These are phyloP conservation scores for Colletotrichum siamense DNA, from an alignment of 2,329 filamentous ascomycete species.

Conservation along the genomic window DNA sequence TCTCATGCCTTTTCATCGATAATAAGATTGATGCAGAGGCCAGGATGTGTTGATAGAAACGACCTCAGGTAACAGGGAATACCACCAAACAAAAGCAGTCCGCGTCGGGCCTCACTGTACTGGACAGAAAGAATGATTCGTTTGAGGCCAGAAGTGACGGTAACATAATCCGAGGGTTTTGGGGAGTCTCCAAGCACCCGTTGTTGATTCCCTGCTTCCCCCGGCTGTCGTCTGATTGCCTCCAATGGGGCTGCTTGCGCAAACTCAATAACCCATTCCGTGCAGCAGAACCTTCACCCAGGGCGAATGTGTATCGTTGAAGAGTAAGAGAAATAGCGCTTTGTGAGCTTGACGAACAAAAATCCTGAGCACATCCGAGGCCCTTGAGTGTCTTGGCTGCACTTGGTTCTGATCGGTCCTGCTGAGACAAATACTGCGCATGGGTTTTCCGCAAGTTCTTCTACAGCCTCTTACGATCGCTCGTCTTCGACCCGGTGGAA, in stretches of 20 bases:
- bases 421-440: not conserved
- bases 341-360: not conserved
- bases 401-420: not conserved
- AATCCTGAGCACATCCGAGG: not conserved
- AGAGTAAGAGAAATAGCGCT: not conserved
- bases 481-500: not conserved
- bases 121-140: not conserved
- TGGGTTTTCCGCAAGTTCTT: not conserved
- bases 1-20: not conserved
- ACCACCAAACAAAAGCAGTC: not conserved
- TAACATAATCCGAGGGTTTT: not conserved
- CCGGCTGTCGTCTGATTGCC: not conserved
- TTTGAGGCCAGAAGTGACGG: not conserved
- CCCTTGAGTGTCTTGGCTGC: not conserved
- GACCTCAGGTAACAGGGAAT: not conserved
- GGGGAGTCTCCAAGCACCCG: not conserved
- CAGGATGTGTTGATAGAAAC: not conserved
- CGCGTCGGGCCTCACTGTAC: not conserved
- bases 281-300: not conserved
- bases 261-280: not conserved
- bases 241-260: not conserved
- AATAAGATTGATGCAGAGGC: not conserved
- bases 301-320: not conserved
- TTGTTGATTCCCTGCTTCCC: not conserved
- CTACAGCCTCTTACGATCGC: not conserved